Base-by-base conservation (phyloP, 352 stramenopile species). In the Phytophthora lateralis region DNA sequence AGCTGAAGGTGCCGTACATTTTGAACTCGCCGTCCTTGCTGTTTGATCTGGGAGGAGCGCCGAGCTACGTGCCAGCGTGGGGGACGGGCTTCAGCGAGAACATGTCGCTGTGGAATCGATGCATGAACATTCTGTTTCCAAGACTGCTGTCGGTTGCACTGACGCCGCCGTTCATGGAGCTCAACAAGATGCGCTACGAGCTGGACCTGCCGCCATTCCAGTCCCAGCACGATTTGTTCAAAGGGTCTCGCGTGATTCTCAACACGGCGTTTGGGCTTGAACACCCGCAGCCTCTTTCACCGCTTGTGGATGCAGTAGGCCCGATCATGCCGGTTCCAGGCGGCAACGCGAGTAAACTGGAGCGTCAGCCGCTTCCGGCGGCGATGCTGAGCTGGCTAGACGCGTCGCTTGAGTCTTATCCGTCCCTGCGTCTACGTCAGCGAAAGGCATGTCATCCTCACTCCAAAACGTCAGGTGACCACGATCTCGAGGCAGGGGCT, bases 111-210 rank as follows among this genome's bases (percentile, higher is more conserved):
- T 92, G 86, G 85, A 86, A 95, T 52, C 85, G 88, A 17, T 96
- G 86, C 60, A 90, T 96, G 72, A 96, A 96, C 65, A 81, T 94
- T 52, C 43, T 96, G n/a, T 96, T 95, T 54, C 88, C 88, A n/a
- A 66, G 85, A 6, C 64, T 95, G 37, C 60, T 96, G 24, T 93
- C 85, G 0, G 83, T 95, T 21, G 88, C 87, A 18, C 73, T 96
- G 59, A 96, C 88, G n/a, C 86, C 88, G 38, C 84, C 88, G 29
- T 96, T 95, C 71, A 91, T 94, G 80, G 80, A 93, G 63, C 60
- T 95, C 46, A 96, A 96, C 76, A 90, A 95, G 69, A 75, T 93
- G 60, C 76, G 85, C 3, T 92, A 82, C 59, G 84, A 94, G 55
- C 69, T 95, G 34, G 64, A 84, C 1, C 71, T 96, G 41, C 65